Evolutionary conservation across 306 rosid genomes (phyloP).

Genomic region (Lathyrus tuberosus): DNA sequence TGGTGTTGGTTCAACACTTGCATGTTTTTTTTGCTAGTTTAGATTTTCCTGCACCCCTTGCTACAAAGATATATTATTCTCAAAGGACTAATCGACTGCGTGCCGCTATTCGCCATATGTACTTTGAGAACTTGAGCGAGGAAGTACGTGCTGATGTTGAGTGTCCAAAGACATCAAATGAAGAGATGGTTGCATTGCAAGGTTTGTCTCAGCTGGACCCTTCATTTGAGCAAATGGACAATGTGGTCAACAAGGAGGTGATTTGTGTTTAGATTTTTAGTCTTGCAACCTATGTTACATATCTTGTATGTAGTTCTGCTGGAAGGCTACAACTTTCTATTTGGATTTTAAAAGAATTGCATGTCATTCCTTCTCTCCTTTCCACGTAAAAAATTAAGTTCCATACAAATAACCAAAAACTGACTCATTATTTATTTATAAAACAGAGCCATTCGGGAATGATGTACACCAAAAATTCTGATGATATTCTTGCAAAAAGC

Average conservation of each 20-base stretch:
- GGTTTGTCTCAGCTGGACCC: conserved; percentile 44
- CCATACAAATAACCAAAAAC: conserved; percentile 36
- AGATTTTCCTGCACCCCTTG: conserved; percentile 88
- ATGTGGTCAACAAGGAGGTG: conserved; percentile 43
- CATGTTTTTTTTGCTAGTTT: conserved; percentile 40
- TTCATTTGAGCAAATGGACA: conserved; percentile 46
- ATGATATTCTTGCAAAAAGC: conserved; percentile 53
- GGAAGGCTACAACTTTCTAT: background rate
- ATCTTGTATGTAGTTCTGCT: background rate
- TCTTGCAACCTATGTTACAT: conserved; percentile 5
- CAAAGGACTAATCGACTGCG: conserved; percentile 79
- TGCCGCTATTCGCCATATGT: conserved; percentile 64
- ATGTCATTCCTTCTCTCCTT: conserved; percentile 2
- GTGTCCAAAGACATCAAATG: conserved; percentile 46
- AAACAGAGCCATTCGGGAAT: conserved; percentile 55
- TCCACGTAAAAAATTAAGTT: background rate
- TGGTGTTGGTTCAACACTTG: conserved; percentile 27
- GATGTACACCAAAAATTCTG: conserved; percentile 50
- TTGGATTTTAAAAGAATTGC: conserved; percentile 22
- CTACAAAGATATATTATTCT: conserved; percentile 85
- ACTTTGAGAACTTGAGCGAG: conserved; percentile 58
- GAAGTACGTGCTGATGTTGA: conserved; percentile 48
- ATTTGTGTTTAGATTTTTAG: conserved; percentile 11
- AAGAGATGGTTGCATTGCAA: conserved; percentile 39
- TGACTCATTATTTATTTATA: conserved; percentile 38